Evolutionary conservation across 2,329 filamentous ascomycete species (phyloP).

Genomic region (Hymenoscyphus infarciens): DNA sequence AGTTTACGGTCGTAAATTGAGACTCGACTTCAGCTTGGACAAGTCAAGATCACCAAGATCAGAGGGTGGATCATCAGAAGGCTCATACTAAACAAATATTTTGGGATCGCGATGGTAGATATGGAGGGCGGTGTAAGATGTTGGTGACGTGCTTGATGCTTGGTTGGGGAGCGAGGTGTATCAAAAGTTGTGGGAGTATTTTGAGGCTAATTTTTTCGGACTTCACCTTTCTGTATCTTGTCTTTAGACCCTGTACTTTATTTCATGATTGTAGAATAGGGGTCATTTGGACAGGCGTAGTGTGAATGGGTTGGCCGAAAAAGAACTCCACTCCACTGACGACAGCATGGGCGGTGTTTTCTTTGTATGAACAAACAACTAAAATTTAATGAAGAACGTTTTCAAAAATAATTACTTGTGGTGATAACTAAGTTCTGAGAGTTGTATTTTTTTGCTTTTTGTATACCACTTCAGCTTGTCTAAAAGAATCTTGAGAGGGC

Average conservation of each 20-base stretch:
- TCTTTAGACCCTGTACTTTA: slow-evolving; percentile 25
- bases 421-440: too few species aligned
- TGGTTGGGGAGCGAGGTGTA: slow-evolving; percentile 24
- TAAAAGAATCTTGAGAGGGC: too few species aligned
- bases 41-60: neutral
- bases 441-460: too few species aligned
- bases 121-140: neutral
- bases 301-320: slow-evolving; percentile 8
- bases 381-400: slow-evolving; percentile 14
- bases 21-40: slow-evolving; percentile 54
- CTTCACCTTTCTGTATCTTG: slow-evolving; percentile 24
- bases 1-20: slow-evolving; percentile 64
- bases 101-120: neutral
- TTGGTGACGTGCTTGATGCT: neutral
- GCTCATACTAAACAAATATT: neutral
- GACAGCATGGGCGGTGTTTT: slow-evolving; percentile 13
- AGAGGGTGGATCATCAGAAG: neutral
- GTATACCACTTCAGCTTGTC: too few species aligned
- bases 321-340: slow-evolving; percentile 25
- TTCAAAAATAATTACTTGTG: neutral
- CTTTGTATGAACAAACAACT: slow-evolving; percentile 17
- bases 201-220: slow-evolving; percentile 14
- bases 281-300: slow-evolving; percentile 25
- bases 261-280: slow-evolving; percentile 29
- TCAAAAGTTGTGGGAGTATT: slow-evolving; percentile 24